Conservation (phyloP, 768 basidiomycete species). For the Mycena maculata region DNA sequence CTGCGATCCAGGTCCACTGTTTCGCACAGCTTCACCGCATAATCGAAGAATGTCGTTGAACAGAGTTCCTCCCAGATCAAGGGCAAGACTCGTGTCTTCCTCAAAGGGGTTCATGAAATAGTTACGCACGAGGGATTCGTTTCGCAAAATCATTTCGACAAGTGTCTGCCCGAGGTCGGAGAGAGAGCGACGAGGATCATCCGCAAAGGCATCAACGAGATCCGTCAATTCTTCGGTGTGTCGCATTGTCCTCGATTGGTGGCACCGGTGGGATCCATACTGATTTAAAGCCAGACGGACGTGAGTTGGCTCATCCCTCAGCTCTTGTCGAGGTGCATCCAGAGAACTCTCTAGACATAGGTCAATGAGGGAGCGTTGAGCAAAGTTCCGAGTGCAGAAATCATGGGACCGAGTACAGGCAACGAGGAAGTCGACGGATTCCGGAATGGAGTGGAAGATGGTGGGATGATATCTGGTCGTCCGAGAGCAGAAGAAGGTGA, state of each 20-base stretch:
- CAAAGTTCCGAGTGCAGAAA: neutral
- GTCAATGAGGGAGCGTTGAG: neutral
- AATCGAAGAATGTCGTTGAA: neutral
- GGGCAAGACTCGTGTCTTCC: neutral
- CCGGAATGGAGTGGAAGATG: constrained; percentile 3
- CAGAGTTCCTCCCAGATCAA: neutral
- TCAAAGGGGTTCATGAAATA: neutral
- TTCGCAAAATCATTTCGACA: neutral
- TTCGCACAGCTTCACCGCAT: neutral
- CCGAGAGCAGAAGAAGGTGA: neutral
- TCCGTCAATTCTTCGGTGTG: neutral
- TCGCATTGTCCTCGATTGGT: neutral
- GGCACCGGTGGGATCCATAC: too few species aligned
- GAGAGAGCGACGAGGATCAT: neutral
- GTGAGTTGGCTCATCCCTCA: too few species aligned
- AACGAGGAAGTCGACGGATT: constrained; percentile 9
- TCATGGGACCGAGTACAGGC: constrained; percentile 5
- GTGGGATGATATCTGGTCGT: neutral
- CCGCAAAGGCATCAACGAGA: neutral
- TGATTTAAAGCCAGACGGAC: too few species aligned
- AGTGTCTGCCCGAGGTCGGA: neutral
- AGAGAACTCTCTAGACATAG: too few species aligned
- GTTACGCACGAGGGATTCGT: neutral
- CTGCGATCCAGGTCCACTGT: neutral
- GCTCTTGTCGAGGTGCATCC: too few species aligned